Percentiles rank a stretch among this genome's conserved stretches.
Conservation (phyloP, 192 early-diverging fungal genomes). For the Umbelopsis sp. region DNA sequence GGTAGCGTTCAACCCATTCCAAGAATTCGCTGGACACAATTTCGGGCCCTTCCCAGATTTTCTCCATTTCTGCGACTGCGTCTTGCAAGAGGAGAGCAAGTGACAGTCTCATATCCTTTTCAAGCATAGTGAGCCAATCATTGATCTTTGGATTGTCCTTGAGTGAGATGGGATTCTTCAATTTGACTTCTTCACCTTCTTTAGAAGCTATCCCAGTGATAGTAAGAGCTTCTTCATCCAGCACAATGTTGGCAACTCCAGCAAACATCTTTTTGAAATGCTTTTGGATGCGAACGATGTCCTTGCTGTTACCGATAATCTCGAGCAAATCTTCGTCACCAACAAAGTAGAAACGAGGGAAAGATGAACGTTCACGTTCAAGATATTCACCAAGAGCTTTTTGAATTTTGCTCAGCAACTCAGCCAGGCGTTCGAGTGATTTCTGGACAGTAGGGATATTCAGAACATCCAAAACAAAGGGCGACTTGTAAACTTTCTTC, state of each 20-base stretch:
- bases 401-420: constrained; percentile 94
- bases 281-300: constrained; percentile 93
- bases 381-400: constrained; percentile 99
- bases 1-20: constrained; percentile 85
- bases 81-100: constrained; percentile 78
- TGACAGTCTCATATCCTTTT: constrained; percentile 92
- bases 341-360: constrained; percentile 99
- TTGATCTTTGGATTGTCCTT: constrained; percentile 91
- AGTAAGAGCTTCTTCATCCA: constrained; percentile 74
- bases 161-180: constrained; percentile 79
- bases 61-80: constrained; percentile 69
- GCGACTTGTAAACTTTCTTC: constrained; percentile 99
- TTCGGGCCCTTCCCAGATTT: constrained; percentile 57
- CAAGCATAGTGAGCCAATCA: constrained; percentile 94
- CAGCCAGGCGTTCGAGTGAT: constrained; percentile 91
- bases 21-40: constrained; percentile 64
- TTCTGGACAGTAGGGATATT: constrained; percentile 94
- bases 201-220: constrained; percentile 88
- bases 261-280: constrained; percentile 99
- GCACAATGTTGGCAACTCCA: constrained; percentile 82
- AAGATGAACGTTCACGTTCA: constrained; percentile 93
- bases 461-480: constrained; percentile 94
- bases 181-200: constrained; percentile 88
- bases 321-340: constrained; percentile 99
- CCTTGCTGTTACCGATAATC: constrained; percentile 98